Evolutionary conservation across 345 rosid genomes (phyloP).

Genomic region (Eucalyptus sideroxylon): DNA sequence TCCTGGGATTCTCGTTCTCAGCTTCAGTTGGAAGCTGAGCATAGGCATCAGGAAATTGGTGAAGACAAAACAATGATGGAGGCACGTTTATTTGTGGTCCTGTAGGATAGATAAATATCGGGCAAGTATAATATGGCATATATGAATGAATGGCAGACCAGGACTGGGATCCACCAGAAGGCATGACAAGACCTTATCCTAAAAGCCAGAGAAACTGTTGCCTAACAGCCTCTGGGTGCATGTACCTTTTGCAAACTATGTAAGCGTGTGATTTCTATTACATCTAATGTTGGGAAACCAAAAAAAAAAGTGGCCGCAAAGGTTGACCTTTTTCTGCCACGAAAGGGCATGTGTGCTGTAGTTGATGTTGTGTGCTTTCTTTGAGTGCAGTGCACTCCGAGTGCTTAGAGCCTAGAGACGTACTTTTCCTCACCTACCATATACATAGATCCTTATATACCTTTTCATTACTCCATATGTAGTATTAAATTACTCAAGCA

Average conservation of each 20-base stretch:
- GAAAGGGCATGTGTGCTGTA: constrained; percentile 13
- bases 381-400: constrained; percentile 87
- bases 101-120: constrained; percentile 3
- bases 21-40: background rate
- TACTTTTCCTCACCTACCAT: background rate
- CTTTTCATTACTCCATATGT: background rate
- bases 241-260: constrained; percentile 5
- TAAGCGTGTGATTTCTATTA: background rate
- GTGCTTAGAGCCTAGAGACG: background rate
- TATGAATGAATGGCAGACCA: constrained; percentile 7
- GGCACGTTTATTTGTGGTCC: constrained; percentile 12
- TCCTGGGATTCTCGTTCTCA: background rate
- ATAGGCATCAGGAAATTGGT: background rate
- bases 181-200: background rate
- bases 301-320: constrained; percentile 45
- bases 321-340: constrained; percentile 67
- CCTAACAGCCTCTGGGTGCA: constrained; percentile 4
- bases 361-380: constrained; percentile 12
- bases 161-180: constrained; percentile 10
- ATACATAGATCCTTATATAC: background rate
- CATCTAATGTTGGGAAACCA: background rate
- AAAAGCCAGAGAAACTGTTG: background rate
- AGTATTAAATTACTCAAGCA: background rate
- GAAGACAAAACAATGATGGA: constrained; percentile 4
- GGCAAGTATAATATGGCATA: background rate